Evolutionary conservation across 257 asterid genomes (phyloP).

Genomic region (Anisodus tanguticus): DNA sequence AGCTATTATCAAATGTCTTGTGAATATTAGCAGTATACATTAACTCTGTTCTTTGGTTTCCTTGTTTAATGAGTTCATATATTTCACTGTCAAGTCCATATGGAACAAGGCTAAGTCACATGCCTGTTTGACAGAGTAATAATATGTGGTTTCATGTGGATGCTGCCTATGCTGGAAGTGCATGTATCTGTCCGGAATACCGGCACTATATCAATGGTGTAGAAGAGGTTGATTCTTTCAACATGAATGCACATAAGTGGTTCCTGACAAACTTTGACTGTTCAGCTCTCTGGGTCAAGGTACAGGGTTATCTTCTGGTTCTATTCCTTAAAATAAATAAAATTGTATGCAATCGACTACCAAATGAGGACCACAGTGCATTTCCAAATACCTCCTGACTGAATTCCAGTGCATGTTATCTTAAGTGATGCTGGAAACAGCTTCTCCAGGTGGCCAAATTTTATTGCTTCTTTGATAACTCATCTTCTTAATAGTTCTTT

Average conservation of each 20-base stretch:
- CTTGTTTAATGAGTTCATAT: not conserved
- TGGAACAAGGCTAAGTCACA: conserved; percentile 28
- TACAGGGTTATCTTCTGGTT: conserved; percentile 39
- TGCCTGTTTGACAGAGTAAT: conserved; percentile 54
- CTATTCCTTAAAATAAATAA: conserved; percentile 5
- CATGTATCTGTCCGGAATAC: conserved; percentile 88
- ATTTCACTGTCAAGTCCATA: conserved; percentile 5
- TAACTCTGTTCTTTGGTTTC: not conserved
- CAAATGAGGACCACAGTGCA: not conserved
- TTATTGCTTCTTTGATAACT: conserved; percentile 2
- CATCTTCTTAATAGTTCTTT: conserved; percentile 3
- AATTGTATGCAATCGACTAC: not conserved
- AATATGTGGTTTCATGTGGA: conserved; percentile 94
- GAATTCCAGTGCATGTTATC: conserved; percentile 16
- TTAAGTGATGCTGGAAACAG: not conserved
- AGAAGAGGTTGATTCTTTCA: conserved; percentile 84
- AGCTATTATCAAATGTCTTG: not conserved
- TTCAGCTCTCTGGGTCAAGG: conserved; percentile 97
- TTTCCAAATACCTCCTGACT: conserved; percentile 17
- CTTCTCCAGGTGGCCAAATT: not conserved
- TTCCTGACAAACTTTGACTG: conserved; percentile 96
- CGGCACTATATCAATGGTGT: conserved; percentile 79
- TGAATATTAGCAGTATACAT: not conserved
- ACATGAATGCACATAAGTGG: conserved; percentile 98
- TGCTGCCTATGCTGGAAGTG: conserved; percentile 99